Evolutionary conservation across 306 rosid species (phyloP), one percentile per base, ranked within the genome.

Genomic region (Sesbania bispinosa): DNA sequence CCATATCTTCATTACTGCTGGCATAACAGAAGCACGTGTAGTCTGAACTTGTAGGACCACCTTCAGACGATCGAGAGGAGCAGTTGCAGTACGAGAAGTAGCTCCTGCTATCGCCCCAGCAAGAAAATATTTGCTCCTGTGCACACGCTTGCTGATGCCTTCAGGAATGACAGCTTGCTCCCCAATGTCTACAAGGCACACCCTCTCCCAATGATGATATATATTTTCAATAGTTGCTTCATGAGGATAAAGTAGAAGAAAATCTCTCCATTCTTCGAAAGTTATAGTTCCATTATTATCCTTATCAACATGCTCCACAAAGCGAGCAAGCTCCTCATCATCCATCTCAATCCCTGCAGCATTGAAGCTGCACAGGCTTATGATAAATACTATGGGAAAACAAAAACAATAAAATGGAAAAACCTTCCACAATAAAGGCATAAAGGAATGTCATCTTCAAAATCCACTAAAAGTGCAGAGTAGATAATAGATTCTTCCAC

Each of bases 261-360:
- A 83, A 77, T 83, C 87, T 73, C 87, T 80, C 87, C 87, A 83
- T 68, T 83, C 87, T 80, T 83, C 87, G 55, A 83, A 83, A 55
- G 85, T 83, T 52, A 83, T 83, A 42, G 66, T 77, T 50, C 87
- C 87, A 4, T 83, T 83, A 21, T 83, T 83, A 47, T 83, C 87
- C 65, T 83, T 80, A 71, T 83, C 87, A 10, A 83, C 87, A 55
- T 83, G 87, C 80, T 83, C 87, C 50, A 83, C 82, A 63, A 83
- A 80, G 52, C 62, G 78, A 47, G 85, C 85, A 39, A 83, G 85
- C 73, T 83, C 85, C 69, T 77, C 80, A 3, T 83, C 87, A 41
- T 83, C 72, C 13, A 83, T 73, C 69, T 83, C 82, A 42, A 83
- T 83, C 41, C 87, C 87, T 83, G 82, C 64, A 77, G 59, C 60